Evolutionary conservation across 2,329 filamentous ascomycete species (phyloP).

Genomic region (Chalaropsis ovoidea): DNA sequence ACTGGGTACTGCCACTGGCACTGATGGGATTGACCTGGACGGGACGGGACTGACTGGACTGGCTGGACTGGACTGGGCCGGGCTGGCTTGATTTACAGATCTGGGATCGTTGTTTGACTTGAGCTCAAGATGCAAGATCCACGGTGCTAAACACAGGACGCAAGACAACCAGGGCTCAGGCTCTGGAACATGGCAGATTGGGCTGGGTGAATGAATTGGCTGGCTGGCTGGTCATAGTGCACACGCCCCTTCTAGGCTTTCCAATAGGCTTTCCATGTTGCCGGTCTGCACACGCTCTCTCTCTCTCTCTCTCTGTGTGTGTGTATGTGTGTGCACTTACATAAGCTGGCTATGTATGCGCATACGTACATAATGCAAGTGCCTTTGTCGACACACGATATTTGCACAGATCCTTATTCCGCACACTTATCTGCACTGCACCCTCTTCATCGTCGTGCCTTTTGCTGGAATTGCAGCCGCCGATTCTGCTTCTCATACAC

Average conservation of each 20-base stretch:
- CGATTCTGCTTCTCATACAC: neutral
- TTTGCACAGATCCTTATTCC: neutral
- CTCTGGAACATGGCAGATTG: neutral
- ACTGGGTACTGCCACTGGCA: no score
- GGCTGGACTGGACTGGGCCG: neutral
- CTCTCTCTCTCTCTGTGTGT: no score
- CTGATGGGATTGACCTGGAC: no score
- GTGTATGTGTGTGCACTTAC: neutral
- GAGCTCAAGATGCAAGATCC: neutral
- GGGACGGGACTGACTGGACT: neutral
- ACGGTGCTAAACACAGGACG: neutral
- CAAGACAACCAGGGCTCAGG: neutral
- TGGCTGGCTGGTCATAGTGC: neutral
- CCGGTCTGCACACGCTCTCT: neutral
- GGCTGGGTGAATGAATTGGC: neutral
- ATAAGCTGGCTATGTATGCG: neutral
- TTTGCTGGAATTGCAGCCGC: neutral
- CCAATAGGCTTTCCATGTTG: neutral
- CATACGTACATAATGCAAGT: neutral
- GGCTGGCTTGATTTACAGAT: conserved; percentile 1
- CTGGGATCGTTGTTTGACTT: neutral
- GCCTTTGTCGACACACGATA: no score
- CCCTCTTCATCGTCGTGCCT: neutral
- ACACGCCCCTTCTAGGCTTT: neutral
- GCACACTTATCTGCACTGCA: neutral